Percentiles rank a stretch among this genome's conserved stretches.
Evolutionary conservation across 768 basidiomycete species (phyloP).

Genomic region (Clavaria fumosa): DNA sequence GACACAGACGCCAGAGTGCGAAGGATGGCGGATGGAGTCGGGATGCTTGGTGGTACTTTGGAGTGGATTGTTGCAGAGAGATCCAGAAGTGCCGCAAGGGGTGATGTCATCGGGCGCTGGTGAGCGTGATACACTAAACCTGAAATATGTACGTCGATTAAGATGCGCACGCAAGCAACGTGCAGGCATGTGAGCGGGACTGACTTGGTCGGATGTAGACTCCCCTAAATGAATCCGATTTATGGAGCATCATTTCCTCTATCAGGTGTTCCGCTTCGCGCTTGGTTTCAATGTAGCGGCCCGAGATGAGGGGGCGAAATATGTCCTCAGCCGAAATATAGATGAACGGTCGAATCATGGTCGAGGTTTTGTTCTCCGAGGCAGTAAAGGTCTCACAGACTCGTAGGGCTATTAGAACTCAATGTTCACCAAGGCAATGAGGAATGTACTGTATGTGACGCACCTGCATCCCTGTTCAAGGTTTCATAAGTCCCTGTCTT

Average conservation of each 20-base stretch:
- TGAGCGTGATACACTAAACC: slow-evolving; percentile 96
- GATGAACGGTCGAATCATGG: slow-evolving; percentile 54
- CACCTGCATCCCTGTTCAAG: slow-evolving; percentile 85
- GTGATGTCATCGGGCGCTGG: slow-evolving; percentile 75
- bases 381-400: slow-evolving; percentile 61
- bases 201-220: slow-evolving; percentile 84
- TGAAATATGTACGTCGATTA: slow-evolving; percentile 17
- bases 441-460: too few species aligned
- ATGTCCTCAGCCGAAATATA: slow-evolving; percentile 94
- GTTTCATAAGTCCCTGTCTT: slow-evolving; percentile 47
- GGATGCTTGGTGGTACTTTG: slow-evolving; percentile 37
- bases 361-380: slow-evolving; percentile 14
- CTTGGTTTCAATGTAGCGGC: slow-evolving; percentile 87
- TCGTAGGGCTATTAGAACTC: slow-evolving; percentile 50
- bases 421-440: too few species aligned
- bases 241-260: slow-evolving; percentile 29
- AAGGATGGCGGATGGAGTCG: slow-evolving; percentile 52
- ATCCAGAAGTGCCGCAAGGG: slow-evolving; percentile 71
- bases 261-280: slow-evolving; percentile 75
- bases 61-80: slow-evolving; percentile 61
- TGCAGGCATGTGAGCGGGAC: slow-evolving; percentile 16
- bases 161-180: slow-evolving; percentile 7
- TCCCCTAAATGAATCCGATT: slow-evolving; percentile 39
- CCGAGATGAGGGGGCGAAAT: slow-evolving; percentile 73
- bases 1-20: slow-evolving; percentile 30